Percentiles rank a stretch among this genome's conserved stretches.
Conservation (phyloP, 192 early-diverging fungal species). For the Mortierella antarctica region DNA sequence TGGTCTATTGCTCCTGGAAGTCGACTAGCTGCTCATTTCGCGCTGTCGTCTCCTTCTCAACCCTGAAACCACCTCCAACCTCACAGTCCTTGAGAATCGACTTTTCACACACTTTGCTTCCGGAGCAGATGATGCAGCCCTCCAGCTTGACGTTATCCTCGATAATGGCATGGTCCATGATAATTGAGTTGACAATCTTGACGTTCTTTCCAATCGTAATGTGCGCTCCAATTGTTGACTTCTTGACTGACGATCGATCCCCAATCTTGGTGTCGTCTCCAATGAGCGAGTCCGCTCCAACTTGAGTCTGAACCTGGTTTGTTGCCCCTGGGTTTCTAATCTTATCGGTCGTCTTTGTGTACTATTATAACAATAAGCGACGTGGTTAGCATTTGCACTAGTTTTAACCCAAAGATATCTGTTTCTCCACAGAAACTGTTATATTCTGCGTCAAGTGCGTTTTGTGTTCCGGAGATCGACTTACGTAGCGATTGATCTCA, state of each 20-base stretch:
- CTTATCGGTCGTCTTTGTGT: conserved; percentile 65
- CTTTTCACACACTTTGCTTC: conserved; percentile 81
- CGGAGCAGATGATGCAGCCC: conserved; percentile 85
- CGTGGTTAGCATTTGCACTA: no score
- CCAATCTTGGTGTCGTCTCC: conserved; percentile 91
- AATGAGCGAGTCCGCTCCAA: conserved; percentile 91
- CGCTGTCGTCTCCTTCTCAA: conserved; percentile 68
- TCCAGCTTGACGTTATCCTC: conserved; percentile 93
- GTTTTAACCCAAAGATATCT: no score
- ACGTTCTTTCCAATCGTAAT: conserved; percentile 96
- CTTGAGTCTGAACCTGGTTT: conserved; percentile 60
- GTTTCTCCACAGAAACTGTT: no score
- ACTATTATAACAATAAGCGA: conserved; percentile 32
- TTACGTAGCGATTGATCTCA: conserved; percentile 88
- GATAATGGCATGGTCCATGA: conserved; percentile 95
- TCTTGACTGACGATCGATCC: conserved; percentile 93
- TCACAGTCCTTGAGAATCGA: conserved; percentile 91
- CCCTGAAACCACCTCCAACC: conserved; percentile 72
- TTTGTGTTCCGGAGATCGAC: conserved; percentile 2
- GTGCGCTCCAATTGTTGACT: conserved; percentile 93
- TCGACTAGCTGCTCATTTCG: conserved; percentile 60
- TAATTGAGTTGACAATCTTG: conserved; percentile 94
- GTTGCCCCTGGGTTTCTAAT: conserved; percentile 76
- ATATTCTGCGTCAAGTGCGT: background rate
- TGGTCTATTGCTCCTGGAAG: conserved; percentile 45